Base-by-base conservation (phyloP, 805 yeast species). In the Novakomyces olei region DNA sequence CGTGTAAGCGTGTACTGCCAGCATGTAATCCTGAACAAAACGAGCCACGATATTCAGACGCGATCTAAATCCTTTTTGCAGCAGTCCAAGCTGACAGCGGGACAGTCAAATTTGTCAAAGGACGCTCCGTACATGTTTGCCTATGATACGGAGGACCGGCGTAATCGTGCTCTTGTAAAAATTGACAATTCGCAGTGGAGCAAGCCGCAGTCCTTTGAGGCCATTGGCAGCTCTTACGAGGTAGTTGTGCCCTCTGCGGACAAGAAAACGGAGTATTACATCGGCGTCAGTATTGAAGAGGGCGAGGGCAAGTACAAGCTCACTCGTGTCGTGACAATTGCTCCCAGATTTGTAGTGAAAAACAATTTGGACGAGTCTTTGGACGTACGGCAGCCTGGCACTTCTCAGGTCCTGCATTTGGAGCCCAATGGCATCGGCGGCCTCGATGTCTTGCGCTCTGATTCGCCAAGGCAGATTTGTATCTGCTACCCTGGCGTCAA, bases 241-340 rank as follows among this genome's bases (percentile, higher is more conserved):
- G 55, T 65, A 2, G 51, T 54, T 3, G 49, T 70, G 34, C 42
- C 48, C 7, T 43, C 59, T 2, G 38, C 29, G 15, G 46, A 47
- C 19, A 37, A 44, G 10, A 48, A 45, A 28, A 39, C 47, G 3
- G 93, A 81, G 44, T 67, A 69, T 38, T 71, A 75, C 44, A 54
- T 83, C 8, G 96, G 96, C 9, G 52, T 83, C 18, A 59, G 66
- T 19, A 67, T 79, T 8, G 51, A 63, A 0, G 95, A 81, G 42
- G 98, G 96, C 14, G 70, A 69, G 39, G 96, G 95, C 2, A 71
- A 70, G 37, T 85, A 77, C 49, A 63, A 68, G 34, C 48, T 76
- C 38, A 66, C 91, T 0, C 80, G 79, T 45, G 71, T 83, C 20
- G 68, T 88, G 3, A 69, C 76, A 1, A 53, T 88, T 18, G 59